Evolutionary conservation across 2,329 filamentous ascomycete species (phyloP).

Genomic region (Cercospora brassicicola): DNA sequence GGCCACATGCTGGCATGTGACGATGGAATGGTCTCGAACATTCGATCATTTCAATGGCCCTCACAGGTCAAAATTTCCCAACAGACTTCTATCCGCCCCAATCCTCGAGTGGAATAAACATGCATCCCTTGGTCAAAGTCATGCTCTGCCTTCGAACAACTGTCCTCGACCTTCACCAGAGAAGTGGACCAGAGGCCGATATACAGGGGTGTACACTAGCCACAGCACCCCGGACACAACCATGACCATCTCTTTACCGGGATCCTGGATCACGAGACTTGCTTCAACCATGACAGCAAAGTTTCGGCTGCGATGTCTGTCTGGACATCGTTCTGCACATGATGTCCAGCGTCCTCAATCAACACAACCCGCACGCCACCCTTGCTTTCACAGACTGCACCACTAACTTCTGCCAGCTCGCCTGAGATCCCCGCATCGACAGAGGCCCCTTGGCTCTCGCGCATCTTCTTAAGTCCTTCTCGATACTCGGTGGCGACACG

Average conservation of each 20-base stretch:
- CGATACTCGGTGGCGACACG: neutral
- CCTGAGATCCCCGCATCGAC: neutral
- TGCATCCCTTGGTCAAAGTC: neutral
- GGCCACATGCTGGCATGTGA: neutral
- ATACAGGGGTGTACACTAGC: neutral
- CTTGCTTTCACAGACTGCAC: conserved; percentile 36
- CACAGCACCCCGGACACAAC: conserved; percentile 8
- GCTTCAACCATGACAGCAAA: conserved; percentile 4
- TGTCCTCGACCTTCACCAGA: neutral
- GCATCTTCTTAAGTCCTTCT: neutral
- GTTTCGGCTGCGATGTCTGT: conserved; percentile 50
- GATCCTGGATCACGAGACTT: conserved; percentile 3
- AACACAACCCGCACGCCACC: conserved; percentile 38
- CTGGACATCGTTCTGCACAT: conserved; percentile 55
- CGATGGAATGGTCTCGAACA: neutral
- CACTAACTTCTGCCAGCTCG: conserved; percentile 22
- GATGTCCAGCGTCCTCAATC: conserved; percentile 52
- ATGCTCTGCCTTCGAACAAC: neutral
- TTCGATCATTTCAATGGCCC: neutral
- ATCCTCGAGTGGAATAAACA: neutral
- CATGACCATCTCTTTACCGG: neutral
- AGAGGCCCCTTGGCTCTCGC: neutral
- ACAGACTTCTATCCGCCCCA: neutral
- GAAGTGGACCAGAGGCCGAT: neutral
- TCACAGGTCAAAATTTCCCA: neutral